Evolutionary conservation across 1,284 basidiomycete genomes (phyloP).

Genomic region (Pisolithus thermaeus): DNA sequence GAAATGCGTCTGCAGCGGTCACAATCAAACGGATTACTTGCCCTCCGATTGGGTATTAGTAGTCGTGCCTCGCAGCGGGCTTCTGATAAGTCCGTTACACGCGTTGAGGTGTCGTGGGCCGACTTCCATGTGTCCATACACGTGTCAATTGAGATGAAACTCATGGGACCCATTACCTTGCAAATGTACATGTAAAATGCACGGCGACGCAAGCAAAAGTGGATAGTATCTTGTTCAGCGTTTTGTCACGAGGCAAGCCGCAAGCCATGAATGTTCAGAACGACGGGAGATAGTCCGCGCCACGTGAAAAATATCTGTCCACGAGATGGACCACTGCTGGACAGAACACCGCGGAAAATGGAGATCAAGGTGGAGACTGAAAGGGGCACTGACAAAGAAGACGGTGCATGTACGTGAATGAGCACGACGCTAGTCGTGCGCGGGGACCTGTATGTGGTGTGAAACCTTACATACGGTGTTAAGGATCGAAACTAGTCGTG

Average conservation of each 20-base stretch:
- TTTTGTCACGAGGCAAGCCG: not conserved
- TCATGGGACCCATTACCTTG: slow-evolving; percentile 14
- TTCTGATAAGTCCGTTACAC: slow-evolving; percentile 5
- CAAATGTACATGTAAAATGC: slow-evolving; percentile 14
- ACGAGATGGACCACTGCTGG: slow-evolving; percentile 10
- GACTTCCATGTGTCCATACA: slow-evolving; percentile 20
- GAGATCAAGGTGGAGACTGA: slow-evolving; percentile 29
- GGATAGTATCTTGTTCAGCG: not conserved
- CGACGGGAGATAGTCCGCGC: not conserved
- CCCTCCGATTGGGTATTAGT: slow-evolving; percentile 6
- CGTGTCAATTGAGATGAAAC: slow-evolving; percentile 20
- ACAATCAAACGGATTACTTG: slow-evolving; percentile 3
- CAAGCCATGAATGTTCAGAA: not conserved
- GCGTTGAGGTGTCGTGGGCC: slow-evolving; percentile 4
- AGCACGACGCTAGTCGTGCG: slow-evolving; percentile 25
- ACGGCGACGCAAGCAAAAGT: slow-evolving; percentile 1
- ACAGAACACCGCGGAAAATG: slow-evolving; percentile 26
- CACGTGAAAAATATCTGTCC: not conserved
- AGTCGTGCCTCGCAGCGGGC: slow-evolving; percentile 3
- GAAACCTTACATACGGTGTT: slow-evolving; percentile 28
- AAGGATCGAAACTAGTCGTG: slow-evolving; percentile 22
- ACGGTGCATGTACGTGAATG: slow-evolving; percentile 31
- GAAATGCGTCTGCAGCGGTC: slow-evolving; percentile 1
- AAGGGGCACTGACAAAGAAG: slow-evolving; percentile 23
- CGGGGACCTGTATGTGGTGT: slow-evolving; percentile 35